phyloP scores from a whole-genome alignment of 495 filamentous ascomycete genomes.

The Gamarada debralockiae region DNA sequence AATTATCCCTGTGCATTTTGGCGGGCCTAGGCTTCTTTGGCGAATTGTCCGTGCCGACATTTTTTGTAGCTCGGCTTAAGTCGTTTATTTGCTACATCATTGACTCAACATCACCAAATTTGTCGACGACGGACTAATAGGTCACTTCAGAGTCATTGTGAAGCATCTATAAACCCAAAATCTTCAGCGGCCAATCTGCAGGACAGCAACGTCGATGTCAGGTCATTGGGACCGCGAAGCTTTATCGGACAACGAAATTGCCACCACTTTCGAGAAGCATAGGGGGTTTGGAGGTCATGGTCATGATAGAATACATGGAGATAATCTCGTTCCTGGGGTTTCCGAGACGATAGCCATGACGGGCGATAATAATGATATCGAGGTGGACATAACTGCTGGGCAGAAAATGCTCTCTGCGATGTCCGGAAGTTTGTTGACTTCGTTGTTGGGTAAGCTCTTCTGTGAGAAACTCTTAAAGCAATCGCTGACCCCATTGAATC shows the following conservation, averaged over 20 bases:
- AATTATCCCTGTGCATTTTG: background rate
- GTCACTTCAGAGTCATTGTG: background rate
- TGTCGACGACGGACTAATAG: no score
- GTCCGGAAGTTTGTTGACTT: slow-evolving; percentile 84
- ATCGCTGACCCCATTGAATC: slow-evolving; percentile 15
- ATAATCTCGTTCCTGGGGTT: slow-evolving; percentile 15
- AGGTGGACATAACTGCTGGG: slow-evolving; percentile 61
- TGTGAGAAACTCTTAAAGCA: slow-evolving; percentile 4
- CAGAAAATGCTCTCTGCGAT: slow-evolving; percentile 96
- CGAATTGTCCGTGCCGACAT: background rate
- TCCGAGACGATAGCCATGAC: slow-evolving; percentile 21
- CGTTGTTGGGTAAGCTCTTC: slow-evolving; percentile 67
- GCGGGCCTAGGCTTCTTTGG: background rate
- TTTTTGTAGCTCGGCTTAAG: slow-evolving; percentile 1
- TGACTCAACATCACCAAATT: slow-evolving; percentile 7
- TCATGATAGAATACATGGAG: slow-evolving; percentile 35
- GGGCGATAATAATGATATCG: slow-evolving; percentile 27
- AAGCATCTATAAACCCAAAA: background rate
- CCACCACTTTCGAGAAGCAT: slow-evolving; percentile 19
- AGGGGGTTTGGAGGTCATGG: slow-evolving; percentile 27
- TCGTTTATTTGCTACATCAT: slow-evolving; percentile 19
- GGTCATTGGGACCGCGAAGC: slow-evolving; percentile 12
- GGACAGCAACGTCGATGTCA: slow-evolving; percentile 10
- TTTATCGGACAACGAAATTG: slow-evolving; percentile 12
- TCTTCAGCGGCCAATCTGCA: background rate